Percentiles rank a stretch among this genome's conserved stretches.
These are phyloP conservation scores for Neurospora sp. DNA, from an alignment of 495 filamentous ascomycete species.

Conservation along the genomic window DNA sequence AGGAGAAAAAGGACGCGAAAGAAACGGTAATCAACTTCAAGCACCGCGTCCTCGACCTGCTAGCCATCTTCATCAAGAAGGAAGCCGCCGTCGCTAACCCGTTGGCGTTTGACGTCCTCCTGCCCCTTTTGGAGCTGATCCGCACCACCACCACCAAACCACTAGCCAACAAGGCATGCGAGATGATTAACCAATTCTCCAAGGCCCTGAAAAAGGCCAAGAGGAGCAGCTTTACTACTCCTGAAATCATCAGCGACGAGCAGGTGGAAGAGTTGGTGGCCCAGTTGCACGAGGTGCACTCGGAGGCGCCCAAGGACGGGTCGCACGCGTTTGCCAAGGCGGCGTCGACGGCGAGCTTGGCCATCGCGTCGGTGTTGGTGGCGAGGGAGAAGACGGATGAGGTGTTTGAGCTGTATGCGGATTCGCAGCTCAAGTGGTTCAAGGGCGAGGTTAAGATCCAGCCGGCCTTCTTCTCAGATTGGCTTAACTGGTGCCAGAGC, in stretches of 20 bases:
- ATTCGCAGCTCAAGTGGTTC: slow-evolving; percentile 35
- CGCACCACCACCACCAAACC: slow-evolving; percentile 55
- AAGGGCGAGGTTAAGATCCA: slow-evolving; percentile 38
- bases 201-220: slow-evolving; percentile 53
- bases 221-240: slow-evolving; percentile 11
- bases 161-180: slow-evolving; percentile 60
- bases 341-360: slow-evolving; percentile 38
- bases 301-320: slow-evolving; percentile 53
- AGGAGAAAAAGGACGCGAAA: slow-evolving; percentile 75
- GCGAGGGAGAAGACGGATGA: slow-evolving; percentile 8
- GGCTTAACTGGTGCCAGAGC: slow-evolving; percentile 49
- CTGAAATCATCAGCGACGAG: slow-evolving; percentile 20
- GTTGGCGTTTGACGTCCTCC: slow-evolving; percentile 53
- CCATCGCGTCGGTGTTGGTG: slow-evolving; percentile 34
- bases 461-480: slow-evolving; percentile 40
- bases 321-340: slow-evolving; percentile 40
- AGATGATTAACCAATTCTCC: slow-evolving; percentile 59
- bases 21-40: slow-evolving; percentile 93
- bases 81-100: slow-evolving; percentile 53
- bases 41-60: slow-evolving; percentile 77
- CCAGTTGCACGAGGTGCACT: slow-evolving; percentile 58
- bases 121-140: slow-evolving; percentile 45
- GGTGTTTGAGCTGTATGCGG: slow-evolving; percentile 30
- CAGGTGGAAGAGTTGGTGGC: slow-evolving; percentile 35
- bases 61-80: slow-evolving; percentile 78